Evolutionary conservation across 768 basidiomycete species (phyloP), one percentile per base, ranked within the genome.

Genomic region (Suillus fuscotomentosus): DNA sequence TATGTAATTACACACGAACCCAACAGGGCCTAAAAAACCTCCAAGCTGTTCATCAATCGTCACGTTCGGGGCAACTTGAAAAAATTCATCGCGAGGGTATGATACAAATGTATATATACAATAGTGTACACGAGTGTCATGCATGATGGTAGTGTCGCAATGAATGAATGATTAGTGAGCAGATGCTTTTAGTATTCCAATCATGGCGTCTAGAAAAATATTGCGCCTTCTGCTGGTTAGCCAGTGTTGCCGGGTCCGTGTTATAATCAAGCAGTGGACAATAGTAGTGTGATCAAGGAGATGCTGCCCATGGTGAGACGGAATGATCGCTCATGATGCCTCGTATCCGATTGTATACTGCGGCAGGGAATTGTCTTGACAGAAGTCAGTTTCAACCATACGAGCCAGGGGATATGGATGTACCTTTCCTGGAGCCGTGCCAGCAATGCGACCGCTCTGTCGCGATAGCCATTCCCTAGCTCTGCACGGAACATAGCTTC

Each of bases 401-500:
- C n/a, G 31, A 53, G 60, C 17, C 3, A 7, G 41, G 6, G 48
- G 31, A 47, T 61, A 45, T 47, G 17, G 36, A 79, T 85, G 39
- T 68, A 90, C 89, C 94, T 84, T 70, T 87, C 83, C 75, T 86
- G 87, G 69, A 95, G 77, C 54, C 93, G 84, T 62, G 86, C 83
- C 38, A 96, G 80, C 0, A 98, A 80, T 3, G 81, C 84, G 4
- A 86, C 55, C 0, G 96, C 97, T 13, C 82, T 81, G 54, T 88
- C 84, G 14, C 87, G 85, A 68, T 93, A 85, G 14, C 92, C 92
- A 60, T 83, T 85, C 22, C 88, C 88, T 13, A 99, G 81, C 73
- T 99, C 97, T 1, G 92, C 92, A 15, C 93, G 86, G 67, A 99
- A 87, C 95, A 99, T 99, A 5, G 87, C 88, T 72, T 99, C 97